Evolutionary conservation across 2,329 filamentous ascomycete species (phyloP).

Genomic region (Talaromyces sp.): DNA sequence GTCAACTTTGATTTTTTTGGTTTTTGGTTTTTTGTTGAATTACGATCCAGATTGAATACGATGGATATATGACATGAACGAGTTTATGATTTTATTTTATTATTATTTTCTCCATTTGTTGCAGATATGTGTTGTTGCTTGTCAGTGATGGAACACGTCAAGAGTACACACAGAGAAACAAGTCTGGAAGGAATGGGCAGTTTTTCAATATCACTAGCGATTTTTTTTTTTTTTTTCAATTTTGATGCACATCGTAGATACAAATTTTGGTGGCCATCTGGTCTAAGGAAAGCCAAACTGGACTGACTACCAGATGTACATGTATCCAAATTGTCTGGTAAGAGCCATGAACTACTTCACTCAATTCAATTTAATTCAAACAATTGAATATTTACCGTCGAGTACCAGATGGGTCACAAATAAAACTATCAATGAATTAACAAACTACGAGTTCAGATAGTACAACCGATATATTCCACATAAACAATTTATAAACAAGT

Average conservation of each 20-base stretch:
- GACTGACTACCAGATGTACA: no score
- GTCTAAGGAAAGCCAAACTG: no score
- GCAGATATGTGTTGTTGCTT: not conserved
- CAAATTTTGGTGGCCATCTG: no score
- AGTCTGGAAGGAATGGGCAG: no score
- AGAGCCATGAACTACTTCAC: no score
- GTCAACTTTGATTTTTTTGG: not conserved
- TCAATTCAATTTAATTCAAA: no score
- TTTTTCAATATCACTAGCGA: not conserved
- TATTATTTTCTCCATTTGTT: no score
- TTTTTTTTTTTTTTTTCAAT: not conserved
- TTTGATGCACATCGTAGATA: not conserved
- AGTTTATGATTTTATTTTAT: not conserved
- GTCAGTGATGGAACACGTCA: not conserved
- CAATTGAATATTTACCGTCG: no score
- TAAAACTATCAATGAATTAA: conserved; percentile 17
- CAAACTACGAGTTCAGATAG: not conserved
- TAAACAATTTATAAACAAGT: not conserved
- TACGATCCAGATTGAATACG: not conserved
- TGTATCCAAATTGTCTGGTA: no score
- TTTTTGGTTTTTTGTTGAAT: not conserved
- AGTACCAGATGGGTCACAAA: no score
- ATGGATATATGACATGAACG: not conserved
- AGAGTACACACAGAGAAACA: no score
- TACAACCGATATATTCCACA: not conserved